phyloP scores from a whole-genome alignment of 2,329 filamentous ascomycete species.

The Pyricularia sp. region DNA sequence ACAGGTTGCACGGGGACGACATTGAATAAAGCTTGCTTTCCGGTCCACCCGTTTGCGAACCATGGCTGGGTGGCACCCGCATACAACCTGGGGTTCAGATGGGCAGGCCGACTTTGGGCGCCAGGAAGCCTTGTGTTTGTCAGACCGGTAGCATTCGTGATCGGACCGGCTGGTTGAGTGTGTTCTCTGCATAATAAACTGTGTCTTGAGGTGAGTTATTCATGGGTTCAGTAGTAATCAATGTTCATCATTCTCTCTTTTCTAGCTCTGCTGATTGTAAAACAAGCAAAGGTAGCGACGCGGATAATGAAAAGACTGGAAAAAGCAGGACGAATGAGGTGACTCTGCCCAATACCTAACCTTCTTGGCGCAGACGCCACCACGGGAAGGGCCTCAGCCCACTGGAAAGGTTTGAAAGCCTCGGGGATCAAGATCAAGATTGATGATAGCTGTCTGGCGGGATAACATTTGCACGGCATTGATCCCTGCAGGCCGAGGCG shows the following conservation, averaged over 20 bases:
- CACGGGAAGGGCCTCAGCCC: background rate
- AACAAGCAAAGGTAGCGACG: background rate
- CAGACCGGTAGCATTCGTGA: background rate
- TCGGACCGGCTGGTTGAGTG: background rate
- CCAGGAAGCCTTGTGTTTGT: background rate
- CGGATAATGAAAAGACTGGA: background rate
- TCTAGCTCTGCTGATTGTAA: background rate
- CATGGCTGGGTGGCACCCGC: background rate
- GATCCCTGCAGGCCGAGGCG: background rate
- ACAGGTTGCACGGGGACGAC: background rate
- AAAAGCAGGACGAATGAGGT: background rate
- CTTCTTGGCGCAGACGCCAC: background rate
- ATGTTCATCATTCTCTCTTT: background rate
- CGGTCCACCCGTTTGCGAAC: background rate
- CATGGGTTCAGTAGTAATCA: background rate
- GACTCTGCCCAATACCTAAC: background rate
- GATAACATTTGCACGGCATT: background rate
- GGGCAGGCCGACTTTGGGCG: background rate
- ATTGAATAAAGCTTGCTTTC: background rate
- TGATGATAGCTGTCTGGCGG: background rate
- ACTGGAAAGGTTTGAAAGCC: background rate
- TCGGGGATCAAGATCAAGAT: background rate
- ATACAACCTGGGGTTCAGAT: background rate
- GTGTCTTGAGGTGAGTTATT: background rate
- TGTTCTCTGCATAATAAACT: background rate